Evolutionary conservation across 2,329 filamentous ascomycete genomes (phyloP).

Genomic region (Tolypocladium capitatum): DNA sequence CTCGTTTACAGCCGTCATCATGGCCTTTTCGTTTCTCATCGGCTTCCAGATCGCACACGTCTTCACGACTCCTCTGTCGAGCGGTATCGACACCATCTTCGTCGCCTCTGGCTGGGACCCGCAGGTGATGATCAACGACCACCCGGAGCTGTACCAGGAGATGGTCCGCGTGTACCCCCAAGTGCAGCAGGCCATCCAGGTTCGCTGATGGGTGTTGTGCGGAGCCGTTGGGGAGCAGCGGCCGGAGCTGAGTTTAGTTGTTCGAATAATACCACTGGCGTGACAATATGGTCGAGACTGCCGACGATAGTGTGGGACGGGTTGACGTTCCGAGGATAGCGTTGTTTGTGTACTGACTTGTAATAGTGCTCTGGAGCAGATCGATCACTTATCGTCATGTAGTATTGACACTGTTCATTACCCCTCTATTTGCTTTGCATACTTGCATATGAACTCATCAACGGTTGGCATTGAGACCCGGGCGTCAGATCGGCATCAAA

Average conservation of each 20-base stretch:
- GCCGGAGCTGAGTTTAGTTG: background rate
- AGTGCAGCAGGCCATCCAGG: slow-evolving; percentile 60
- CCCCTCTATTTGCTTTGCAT: background rate
- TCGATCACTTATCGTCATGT: background rate
- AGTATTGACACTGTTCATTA: background rate
- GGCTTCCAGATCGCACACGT: slow-evolving; percentile 82
- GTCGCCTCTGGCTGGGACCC: slow-evolving; percentile 61
- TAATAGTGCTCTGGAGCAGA: background rate
- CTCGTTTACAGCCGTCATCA: slow-evolving; percentile 60
- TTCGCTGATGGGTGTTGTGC: slow-evolving; percentile 3
- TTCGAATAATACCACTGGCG: background rate
- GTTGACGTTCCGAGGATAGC: background rate
- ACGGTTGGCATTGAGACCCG: background rate
- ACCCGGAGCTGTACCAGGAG: slow-evolving; percentile 66
- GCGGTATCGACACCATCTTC: slow-evolving; percentile 86
- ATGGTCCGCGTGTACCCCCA: slow-evolving; percentile 76
- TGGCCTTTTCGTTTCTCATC: slow-evolving; percentile 80
- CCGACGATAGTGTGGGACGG: background rate
- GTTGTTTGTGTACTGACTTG: background rate
- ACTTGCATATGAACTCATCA: too few species aligned
- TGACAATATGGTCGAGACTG: background rate
- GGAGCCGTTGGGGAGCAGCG: background rate
- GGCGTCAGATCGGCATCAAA: background rate
- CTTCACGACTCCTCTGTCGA: slow-evolving; percentile 77
- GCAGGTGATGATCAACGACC: slow-evolving; percentile 64